Base-by-base conservation (phyloP, 768 basidiomycete genomes). In the Mycena venus region DNA sequence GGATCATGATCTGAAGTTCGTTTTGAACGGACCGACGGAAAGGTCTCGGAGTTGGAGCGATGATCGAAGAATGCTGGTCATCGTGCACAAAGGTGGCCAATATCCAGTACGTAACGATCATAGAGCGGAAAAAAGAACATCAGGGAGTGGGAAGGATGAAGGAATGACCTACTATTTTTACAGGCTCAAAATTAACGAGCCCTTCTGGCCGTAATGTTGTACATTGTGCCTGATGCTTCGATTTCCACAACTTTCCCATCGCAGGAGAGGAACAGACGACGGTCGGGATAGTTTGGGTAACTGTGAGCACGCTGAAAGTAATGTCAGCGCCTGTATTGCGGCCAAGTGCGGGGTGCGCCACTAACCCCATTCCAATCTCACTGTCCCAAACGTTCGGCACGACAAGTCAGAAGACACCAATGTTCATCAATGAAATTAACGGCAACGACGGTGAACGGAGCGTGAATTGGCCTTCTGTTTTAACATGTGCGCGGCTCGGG, bases 351-450 rank as follows among this genome's bases (percentile, higher is more conserved):
- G 21, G 49, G 25, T 8, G 59, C 42, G 53, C 70, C 62, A 34
- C 40, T 36, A 70, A 23, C 32, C 15, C 29, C 53, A 55, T 70
- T n/a, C 38, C 21, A 53, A 34, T 21, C 11, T 1, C 34, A 10
- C 15, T n/a, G 6, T 1, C 19, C 23, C 36, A n/a, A 17, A 32
- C 1, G n/a, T 34, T 49, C 44, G 47, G 61, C 27, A 29, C 32
- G 32, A 60, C 29, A 19, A 49, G 70, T 65, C 63, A 65, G 62
- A 59, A 56, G 70, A 64, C 70, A 65, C 29, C 38, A 31, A 61
- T 59, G 17, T 49, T 60, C 5, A 65, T 72, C 34, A 65, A 49
- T 65, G 2, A n/a, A 44, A 34, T 64, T 63, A 3, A 70, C 70
- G 69, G 51, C 62, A 71, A 27, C 25, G 55, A 47, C 12, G n/a